These are phyloP conservation scores for Nephelium lappaceum DNA, from an alignment of 345 rosid genomes.

Conservation along the genomic window DNA sequence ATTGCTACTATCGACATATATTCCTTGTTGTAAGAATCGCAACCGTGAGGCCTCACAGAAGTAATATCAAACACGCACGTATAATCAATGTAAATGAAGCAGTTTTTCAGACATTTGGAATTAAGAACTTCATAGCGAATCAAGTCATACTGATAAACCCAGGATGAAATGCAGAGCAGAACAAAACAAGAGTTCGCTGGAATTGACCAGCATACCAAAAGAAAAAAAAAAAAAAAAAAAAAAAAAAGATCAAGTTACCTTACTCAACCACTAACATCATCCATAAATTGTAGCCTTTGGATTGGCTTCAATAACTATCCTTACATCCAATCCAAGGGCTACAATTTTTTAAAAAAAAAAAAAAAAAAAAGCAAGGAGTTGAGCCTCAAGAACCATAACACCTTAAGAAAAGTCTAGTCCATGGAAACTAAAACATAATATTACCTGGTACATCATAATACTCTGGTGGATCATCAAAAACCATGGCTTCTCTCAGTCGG, in stretches of 20 bases:
- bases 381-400: background rate
- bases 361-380: background rate
- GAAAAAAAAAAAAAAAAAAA: too few species aligned
- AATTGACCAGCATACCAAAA: background rate
- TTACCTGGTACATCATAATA: conserved; percentile 87
- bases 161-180: background rate
- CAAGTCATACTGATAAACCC: background rate
- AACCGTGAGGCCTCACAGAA: background rate
- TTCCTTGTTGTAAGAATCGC: background rate
- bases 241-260: too few species aligned
- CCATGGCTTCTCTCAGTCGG: conserved; percentile 86
- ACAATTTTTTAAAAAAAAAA: too few species aligned
- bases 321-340: too few species aligned
- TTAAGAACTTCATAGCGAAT: background rate
- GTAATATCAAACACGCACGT: background rate
- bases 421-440: background rate
- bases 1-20: background rate
- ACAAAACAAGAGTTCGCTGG: background rate
- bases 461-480: conserved; percentile 87
- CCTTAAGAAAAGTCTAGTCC: background rate
- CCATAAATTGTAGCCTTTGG: too few species aligned
- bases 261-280: too few species aligned
- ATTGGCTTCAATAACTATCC: too few species aligned
- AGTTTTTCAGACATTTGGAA: background rate
- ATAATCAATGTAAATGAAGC: background rate